Conservation (phyloP, 2,329 filamentous ascomycete species). For the Zalaria obscura region DNA sequence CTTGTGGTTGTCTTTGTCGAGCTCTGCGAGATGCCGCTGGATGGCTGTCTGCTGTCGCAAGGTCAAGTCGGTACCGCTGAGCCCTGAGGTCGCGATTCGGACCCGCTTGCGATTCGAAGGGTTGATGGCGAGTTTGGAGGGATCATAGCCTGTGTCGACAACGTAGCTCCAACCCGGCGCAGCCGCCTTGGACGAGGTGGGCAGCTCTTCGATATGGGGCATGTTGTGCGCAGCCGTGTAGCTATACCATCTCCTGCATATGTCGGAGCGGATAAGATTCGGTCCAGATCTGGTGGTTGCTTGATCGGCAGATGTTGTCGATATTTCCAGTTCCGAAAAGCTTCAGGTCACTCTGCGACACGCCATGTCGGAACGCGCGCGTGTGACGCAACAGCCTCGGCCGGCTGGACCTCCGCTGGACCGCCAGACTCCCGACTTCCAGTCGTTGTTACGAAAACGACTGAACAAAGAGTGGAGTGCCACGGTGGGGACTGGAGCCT, state of each 20-base stretch:
- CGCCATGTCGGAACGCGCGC: no score
- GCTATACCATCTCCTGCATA: background rate
- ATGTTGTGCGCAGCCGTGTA: conserved; percentile 1
- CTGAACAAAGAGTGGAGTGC: no score
- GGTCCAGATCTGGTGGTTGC: no score
- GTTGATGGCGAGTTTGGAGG: conserved; percentile 37
- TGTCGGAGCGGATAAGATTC: no score
- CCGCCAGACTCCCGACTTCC: no score
- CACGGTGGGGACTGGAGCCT: no score
- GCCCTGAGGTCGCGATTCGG: conserved; percentile 32
- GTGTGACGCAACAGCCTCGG: no score
- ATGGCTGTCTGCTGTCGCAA: conserved; percentile 75
- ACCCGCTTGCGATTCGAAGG: conserved; percentile 55
- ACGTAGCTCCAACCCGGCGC: conserved; percentile 91
- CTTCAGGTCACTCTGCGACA: no score
- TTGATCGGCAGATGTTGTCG: no score
- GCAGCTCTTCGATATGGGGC: conserved; percentile 71
- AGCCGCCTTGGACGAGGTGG: conserved; percentile 46
- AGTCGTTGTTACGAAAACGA: no score
- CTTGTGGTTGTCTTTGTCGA: conserved; percentile 56
- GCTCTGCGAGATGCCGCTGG: conserved; percentile 63
- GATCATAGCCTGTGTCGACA: conserved; percentile 52
- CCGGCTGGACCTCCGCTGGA: no score
- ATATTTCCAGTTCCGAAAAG: no score
- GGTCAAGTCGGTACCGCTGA: conserved; percentile 35